A percentile compares a stretch with the other conserved stretches of the same genome.
Conservation (phyloP, 2,329 filamentous ascomycete genomes). For the Dactylellina parvicollis region DNA sequence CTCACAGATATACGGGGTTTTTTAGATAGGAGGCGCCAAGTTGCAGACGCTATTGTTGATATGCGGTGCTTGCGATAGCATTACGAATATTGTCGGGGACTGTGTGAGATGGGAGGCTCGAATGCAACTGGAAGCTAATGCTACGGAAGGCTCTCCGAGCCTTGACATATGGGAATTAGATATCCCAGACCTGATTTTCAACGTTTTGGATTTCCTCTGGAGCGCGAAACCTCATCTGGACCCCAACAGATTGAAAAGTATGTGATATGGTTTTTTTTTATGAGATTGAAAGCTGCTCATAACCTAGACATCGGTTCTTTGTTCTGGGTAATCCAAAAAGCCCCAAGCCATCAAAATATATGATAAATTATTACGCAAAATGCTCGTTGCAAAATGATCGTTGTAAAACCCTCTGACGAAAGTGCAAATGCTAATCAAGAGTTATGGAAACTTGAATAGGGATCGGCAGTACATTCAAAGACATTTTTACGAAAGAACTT, state of each 20-base stretch:
- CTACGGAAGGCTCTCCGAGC: neutral
- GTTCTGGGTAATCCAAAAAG: neutral
- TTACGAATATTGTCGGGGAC: constrained; percentile 25
- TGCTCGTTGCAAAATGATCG: too few species aligned
- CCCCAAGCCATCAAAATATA: too few species aligned
- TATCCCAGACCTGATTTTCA: constrained; percentile 21
- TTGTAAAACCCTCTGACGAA: too few species aligned
- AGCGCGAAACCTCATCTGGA: constrained; percentile 24
- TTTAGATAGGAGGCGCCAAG: constrained; percentile 27
- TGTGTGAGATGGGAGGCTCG: constrained; percentile 33
- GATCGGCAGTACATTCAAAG: constrained; percentile 20
- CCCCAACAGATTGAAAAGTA: constrained; percentile 24
- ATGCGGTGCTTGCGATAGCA: constrained; percentile 36
- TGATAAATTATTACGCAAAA: too few species aligned
- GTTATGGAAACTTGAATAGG: too few species aligned
- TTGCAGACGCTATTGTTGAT: constrained; percentile 22
- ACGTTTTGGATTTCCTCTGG: constrained; percentile 25
- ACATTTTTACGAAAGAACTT: constrained; percentile 20
- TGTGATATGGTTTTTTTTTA: too few species aligned
- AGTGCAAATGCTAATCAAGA: too few species aligned
- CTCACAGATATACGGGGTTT: too few species aligned
- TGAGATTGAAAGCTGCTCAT: too few species aligned
- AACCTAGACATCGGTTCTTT: too few species aligned
- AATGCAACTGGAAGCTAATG: neutral
- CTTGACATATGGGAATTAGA: constrained; percentile 24